A percentile compares a stretch with the other conserved stretches of the same genome.
Evolutionary conservation across 495 filamentous ascomycete genomes (phyloP).

Genomic region (Chaetomium tenue): DNA sequence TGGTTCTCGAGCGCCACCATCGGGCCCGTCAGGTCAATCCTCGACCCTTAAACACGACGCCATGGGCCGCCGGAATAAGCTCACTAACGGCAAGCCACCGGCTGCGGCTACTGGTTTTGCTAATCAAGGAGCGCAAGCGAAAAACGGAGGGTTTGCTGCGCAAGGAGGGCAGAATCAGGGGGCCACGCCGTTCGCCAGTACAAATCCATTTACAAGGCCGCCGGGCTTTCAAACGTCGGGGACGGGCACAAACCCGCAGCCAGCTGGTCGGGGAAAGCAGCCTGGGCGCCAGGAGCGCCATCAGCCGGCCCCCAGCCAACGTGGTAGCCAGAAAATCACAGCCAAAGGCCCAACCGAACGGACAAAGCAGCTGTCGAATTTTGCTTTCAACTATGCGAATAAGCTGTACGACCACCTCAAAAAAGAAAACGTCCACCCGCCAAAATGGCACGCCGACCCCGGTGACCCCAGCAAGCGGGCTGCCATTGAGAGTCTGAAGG

Average conservation of each 20-base stretch:
- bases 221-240: not conserved
- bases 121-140: slow-evolving; percentile 3
- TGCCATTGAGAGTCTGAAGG: slow-evolving; percentile 47
- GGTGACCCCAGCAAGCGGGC: slow-evolving; percentile 44
- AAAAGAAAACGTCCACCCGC: slow-evolving; percentile 46
- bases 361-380: slow-evolving; percentile 33
- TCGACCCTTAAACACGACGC: not conserved
- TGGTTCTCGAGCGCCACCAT: slow-evolving; percentile 10
- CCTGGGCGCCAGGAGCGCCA: slow-evolving; percentile 13
- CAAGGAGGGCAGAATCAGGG: slow-evolving; percentile 2
- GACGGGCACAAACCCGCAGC: not conserved
- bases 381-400: slow-evolving; percentile 41
- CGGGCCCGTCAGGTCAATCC: slow-evolving; percentile 4
- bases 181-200: slow-evolving; percentile 2
- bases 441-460: slow-evolving; percentile 43
- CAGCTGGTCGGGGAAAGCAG: slow-evolving; percentile 20
- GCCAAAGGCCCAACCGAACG: slow-evolving; percentile 26
- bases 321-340: slow-evolving; percentile 7
- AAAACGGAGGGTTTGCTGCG: slow-evolving; percentile 15
- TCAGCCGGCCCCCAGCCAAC: not conserved
- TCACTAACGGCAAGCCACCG: slow-evolving; percentile 12
- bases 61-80: slow-evolving; percentile 12
- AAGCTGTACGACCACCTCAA: slow-evolving; percentile 43
- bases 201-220: slow-evolving; percentile 9
- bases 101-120: slow-evolving; percentile 5